Percentiles rank a stretch among this genome's conserved stretches.
These are phyloP conservation scores for Clavaria fumosa DNA, from an alignment of 768 basidiomycete species.

Conservation along the genomic window DNA sequence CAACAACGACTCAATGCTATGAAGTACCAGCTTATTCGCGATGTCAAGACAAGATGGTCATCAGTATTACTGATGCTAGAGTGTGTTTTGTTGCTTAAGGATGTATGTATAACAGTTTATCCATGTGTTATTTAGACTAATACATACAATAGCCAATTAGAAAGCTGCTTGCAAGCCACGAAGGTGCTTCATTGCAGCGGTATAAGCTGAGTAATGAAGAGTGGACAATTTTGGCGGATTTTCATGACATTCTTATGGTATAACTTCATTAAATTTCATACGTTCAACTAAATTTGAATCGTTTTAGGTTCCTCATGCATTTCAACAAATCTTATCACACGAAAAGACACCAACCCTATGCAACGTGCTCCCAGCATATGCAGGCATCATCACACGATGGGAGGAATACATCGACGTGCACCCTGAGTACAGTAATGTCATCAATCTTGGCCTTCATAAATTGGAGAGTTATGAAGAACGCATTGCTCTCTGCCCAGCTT, in stretches of 20 bases:
- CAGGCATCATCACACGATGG: slow-evolving; percentile 15
- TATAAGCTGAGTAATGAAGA: slow-evolving; percentile 11
- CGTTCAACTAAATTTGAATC: background rate
- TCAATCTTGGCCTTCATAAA: slow-evolving; percentile 18
- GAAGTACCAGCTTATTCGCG: slow-evolving; percentile 14
- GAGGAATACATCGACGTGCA: slow-evolving; percentile 6
- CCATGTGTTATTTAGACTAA: no score
- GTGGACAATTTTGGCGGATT: slow-evolving; percentile 15
- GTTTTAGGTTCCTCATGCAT: slow-evolving; percentile 19
- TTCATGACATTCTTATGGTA: slow-evolving; percentile 16
- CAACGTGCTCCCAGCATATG: slow-evolving; percentile 16
- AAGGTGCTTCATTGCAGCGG: no score
- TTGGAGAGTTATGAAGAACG: slow-evolving; percentile 12
- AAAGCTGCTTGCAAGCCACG: no score
- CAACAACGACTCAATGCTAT: slow-evolving; percentile 4
- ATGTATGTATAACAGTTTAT: no score
- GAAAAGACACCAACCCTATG: slow-evolving; percentile 19
- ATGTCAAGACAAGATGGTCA: slow-evolving; percentile 18
- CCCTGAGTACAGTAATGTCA: slow-evolving; percentile 8
- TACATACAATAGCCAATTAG: no score
- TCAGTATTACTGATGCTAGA: slow-evolving; percentile 19
- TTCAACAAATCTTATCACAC: slow-evolving; percentile 18
- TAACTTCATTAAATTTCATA: background rate
- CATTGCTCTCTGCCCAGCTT: slow-evolving; percentile 13
- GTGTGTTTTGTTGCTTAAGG: slow-evolving; percentile 13